A percentile compares a stretch with the other conserved stretches of the same genome.
Evolutionary conservation across 805 yeast species (phyloP).

Genomic region (Candida silvatica): DNA sequence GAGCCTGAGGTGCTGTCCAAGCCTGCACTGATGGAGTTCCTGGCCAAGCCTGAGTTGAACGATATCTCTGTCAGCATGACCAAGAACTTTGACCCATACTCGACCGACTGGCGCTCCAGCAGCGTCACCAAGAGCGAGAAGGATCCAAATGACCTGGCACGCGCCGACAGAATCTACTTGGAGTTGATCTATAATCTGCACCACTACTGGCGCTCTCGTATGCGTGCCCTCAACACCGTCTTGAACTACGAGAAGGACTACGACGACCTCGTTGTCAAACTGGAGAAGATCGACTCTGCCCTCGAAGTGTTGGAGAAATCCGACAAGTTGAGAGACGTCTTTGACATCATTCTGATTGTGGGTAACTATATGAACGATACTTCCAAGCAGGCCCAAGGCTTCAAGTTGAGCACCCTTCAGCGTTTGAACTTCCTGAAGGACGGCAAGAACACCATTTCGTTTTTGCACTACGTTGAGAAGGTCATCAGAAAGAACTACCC

Average conservation of each 20-base stretch:
- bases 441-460: conserved; percentile 77
- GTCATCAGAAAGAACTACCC: conserved; percentile 82
- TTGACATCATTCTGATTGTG: conserved; percentile 80
- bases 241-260: conserved; percentile 75
- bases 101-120: conserved; percentile 55
- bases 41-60: conserved; percentile 63
- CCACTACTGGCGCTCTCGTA: conserved; percentile 87
- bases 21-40: conserved; percentile 73
- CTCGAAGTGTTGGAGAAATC: conserved; percentile 59
- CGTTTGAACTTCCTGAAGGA: conserved; percentile 87
- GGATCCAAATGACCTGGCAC: conserved; percentile 67
- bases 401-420: conserved; percentile 82
- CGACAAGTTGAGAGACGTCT: conserved; percentile 56
- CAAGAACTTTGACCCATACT: conserved; percentile 72
- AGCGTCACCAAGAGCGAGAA: conserved; percentile 43
- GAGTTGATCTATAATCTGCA: conserved; percentile 78
- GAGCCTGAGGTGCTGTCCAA: conserved; percentile 62
- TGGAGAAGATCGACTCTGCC: conserved; percentile 68
- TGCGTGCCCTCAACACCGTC: conserved; percentile 68
- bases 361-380: conserved; percentile 96
- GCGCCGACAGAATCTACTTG: conserved; percentile 80
- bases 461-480: conserved; percentile 86
- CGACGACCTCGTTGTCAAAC: conserved; percentile 55
- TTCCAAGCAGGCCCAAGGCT: conserved; percentile 90
- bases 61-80: conserved; percentile 68